Percentiles rank a stretch among this genome's conserved stretches.
Evolutionary conservation across 2,329 filamentous ascomycete species (phyloP).

Genomic region (Penicillium sp.): DNA sequence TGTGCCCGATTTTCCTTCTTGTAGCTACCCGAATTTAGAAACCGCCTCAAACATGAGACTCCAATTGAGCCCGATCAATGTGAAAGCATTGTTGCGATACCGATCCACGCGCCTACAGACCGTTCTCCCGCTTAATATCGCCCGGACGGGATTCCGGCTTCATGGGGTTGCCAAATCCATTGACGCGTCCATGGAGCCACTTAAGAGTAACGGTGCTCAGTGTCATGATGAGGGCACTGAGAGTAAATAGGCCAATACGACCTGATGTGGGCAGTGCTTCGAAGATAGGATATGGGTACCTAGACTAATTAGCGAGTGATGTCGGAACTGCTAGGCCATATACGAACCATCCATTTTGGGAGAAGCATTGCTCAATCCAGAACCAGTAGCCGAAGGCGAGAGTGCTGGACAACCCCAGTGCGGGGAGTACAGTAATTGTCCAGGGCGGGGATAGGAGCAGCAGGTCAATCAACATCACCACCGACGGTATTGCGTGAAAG

Average conservation of each 20-base stretch:
- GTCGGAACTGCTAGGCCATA: too few relatives aligned
- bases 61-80: background rate
- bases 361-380: slow-evolving; percentile 63
- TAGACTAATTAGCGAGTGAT: slow-evolving; percentile 34
- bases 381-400: slow-evolving; percentile 63
- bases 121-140: slow-evolving; percentile 29
- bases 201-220: slow-evolving; percentile 67
- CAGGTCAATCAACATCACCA: slow-evolving; percentile 56
- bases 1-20: background rate
- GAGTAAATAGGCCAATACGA: slow-evolving; percentile 66
- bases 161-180: slow-evolving; percentile 35
- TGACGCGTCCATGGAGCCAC: slow-evolving; percentile 62
- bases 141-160: slow-evolving; percentile 30
- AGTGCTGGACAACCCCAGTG: slow-evolving; percentile 49
- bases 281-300: slow-evolving; percentile 88
- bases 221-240: slow-evolving; percentile 71
- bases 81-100: background rate
- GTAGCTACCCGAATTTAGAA: too few relatives aligned
- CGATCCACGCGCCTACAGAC: slow-evolving; percentile 12
- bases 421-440: slow-evolving; percentile 55
- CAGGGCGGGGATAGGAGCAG: slow-evolving; percentile 62
- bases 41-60: too few relatives aligned
- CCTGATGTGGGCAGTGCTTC: slow-evolving; percentile 64
- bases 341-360: slow-evolving; percentile 59
- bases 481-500: slow-evolving; percentile 54